Evolutionary conservation across 129 eudicot genomes (phyloP).

Genomic region (Daucus carota): DH1_v3.0 NC_030385.2:31885001-31885500

Average conservation of each 20-base stretch:
- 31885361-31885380: background rate
- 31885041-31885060: constrained; percentile 51
- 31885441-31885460: too few relatives aligned
- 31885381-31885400: background rate
- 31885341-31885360: background rate
- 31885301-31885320: too few relatives aligned
- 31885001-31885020: constrained; percentile 36
- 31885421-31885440: too few relatives aligned
- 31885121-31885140: background rate
- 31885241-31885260: background rate
- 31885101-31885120: background rate
- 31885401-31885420: too few relatives aligned
- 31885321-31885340: background rate
- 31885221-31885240: background rate
- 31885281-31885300: background rate
- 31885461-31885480: too few relatives aligned
- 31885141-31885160: too few relatives aligned
- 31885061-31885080: constrained; percentile 26
- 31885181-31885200: background rate
- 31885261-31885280: background rate
- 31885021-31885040: constrained; percentile 41
- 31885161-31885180: too few relatives aligned
- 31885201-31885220: background rate
- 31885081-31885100: constrained; percentile 8
- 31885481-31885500: too few relatives aligned